Base-by-base conservation (phyloP, 306 rosid species). In the Canavalia gladiata region DNA sequence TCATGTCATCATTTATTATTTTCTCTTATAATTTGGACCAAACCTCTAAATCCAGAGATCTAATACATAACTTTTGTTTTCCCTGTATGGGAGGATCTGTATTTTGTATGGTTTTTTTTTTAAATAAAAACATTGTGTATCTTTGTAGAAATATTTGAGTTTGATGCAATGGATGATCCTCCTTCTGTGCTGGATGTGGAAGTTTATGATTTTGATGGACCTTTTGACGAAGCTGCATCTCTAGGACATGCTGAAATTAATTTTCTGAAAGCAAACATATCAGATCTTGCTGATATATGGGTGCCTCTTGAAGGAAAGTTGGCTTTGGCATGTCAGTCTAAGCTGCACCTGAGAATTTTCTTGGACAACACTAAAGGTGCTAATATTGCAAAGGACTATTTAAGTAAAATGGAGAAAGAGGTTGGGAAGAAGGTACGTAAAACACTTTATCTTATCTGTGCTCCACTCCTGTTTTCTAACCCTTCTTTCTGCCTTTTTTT, bases 141-240 rank as follows among this genome's bases (percentile, higher is more conserved):
- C n/a, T 82, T 55, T 82, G 74, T 91, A 96, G 98, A 96, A 84
- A 92, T 96, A 87, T 96, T 96, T 88, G 99, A 96, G 87, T 96
- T 96, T 86, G 98, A 93, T 90, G 99, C 99, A 50, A 96, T 96
- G 99, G 94, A 92, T 58, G 98, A 96, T 74, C 98, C 93, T 82
- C 99, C 99, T 85, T 96, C 99, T 33, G 90, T 94, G 81, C 76
- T 96, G 89, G 98, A 89, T 54, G 87, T 90, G 71, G 99, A 92
- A 86, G 92, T 96, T 81, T 96, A 83, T 87, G 98, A 96, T 87
- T 96, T 93, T 77, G 97, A 94, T 83, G 99, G 99, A 60, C 98
- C 99, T 81, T 94, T 93, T 72, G 99, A 96, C 83, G 97, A 91
- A 77, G 94, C 97, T 73, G 86, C 84, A 46, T 89, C 97, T 65